Evolutionary conservation across 2,329 filamentous ascomycete genomes (phyloP), one percentile per base, ranked within the genome.

Genomic region (Pseudogymnoascus sp.): DNA sequence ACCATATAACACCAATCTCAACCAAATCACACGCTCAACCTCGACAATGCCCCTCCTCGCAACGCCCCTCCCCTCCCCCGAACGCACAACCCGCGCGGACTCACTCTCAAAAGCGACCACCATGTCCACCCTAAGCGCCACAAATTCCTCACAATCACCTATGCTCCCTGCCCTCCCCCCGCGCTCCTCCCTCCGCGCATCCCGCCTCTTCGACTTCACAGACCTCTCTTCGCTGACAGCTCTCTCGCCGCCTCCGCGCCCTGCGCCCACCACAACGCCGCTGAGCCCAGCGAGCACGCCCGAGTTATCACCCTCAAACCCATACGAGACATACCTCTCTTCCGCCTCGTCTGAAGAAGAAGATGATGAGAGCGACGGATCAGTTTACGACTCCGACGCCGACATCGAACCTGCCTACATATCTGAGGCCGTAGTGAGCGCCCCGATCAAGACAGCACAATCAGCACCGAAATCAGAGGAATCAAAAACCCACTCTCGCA

Each of bases 1-100:
- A 50, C 43, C 43, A 30, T 30, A 50, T 50, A 50, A 16, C 43
- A 18, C 43, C 41, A 4, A 28, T 20, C 41, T 47, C 12, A 16
- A 22, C 22, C 7, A 47, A 30, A 50, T 25, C 43, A 50, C 9
- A 6, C 25, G 18, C 25, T 30, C 43, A 50, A 50, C 43, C 14
- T n/a, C 43, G n/a, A 32, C n/a, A 50, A 50, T 50, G 43, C 43
- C 43, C 43, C 43, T 50, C 43, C 43, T 50, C n/a, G 43, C 43
- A 50, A 50, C 43, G 6, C 43, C 43, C 43, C 43, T 32, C 25
- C 43, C 43, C n/a, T 50, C 25, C 25, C 43, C 43, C 6, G 43
- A 50, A 30, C 43, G 43, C 25, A n/a, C 43, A 11, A 50, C 43
- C 43, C 25, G 14, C 43, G 43, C 14, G 25, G 43, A 50, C n/a